Evolutionary conservation across 2,329 filamentous ascomycete genomes (phyloP).

Genomic region (Colletotrichum sp.): DNA sequence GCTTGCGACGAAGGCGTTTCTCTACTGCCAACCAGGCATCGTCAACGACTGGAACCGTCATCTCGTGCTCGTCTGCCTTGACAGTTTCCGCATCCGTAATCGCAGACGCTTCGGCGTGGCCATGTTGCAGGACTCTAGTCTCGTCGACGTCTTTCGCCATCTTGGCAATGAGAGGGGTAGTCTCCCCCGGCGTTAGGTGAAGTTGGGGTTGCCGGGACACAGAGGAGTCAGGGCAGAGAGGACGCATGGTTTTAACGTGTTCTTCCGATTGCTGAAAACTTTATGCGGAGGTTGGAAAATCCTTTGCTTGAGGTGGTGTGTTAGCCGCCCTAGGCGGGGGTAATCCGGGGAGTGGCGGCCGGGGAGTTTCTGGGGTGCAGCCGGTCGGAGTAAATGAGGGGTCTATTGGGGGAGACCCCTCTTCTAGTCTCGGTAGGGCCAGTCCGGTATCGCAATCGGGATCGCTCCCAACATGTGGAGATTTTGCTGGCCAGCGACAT

Average conservation of each 20-base stretch:
- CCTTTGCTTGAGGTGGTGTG: not conserved
- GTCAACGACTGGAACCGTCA: not conserved
- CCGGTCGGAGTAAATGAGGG: not conserved
- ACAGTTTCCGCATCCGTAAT: not conserved
- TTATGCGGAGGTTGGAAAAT: not conserved
- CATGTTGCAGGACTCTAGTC: not conserved
- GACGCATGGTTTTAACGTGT: not conserved
- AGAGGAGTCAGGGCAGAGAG: not conserved
- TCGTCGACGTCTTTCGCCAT: not conserved
- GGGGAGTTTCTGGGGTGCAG: not conserved
- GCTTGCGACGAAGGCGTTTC: slow-evolving; percentile 21
- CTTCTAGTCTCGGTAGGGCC: not conserved
- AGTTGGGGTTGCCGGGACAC: not conserved
- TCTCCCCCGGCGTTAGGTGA: not conserved
- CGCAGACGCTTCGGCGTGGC: not conserved
- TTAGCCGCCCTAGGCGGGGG: not conserved
- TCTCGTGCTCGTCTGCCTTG: not conserved
- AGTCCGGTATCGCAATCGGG: not conserved
- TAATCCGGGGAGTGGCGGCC: not conserved
- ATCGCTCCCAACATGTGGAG: not conserved
- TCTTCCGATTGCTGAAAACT: not conserved
- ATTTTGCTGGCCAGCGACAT: not conserved
- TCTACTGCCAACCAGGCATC: not conserved
- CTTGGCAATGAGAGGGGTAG: not conserved
- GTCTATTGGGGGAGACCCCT: not conserved